phyloP scores from a whole-genome alignment of 2,329 filamentous ascomycete species.

The Aschersonia sp. region DNA sequence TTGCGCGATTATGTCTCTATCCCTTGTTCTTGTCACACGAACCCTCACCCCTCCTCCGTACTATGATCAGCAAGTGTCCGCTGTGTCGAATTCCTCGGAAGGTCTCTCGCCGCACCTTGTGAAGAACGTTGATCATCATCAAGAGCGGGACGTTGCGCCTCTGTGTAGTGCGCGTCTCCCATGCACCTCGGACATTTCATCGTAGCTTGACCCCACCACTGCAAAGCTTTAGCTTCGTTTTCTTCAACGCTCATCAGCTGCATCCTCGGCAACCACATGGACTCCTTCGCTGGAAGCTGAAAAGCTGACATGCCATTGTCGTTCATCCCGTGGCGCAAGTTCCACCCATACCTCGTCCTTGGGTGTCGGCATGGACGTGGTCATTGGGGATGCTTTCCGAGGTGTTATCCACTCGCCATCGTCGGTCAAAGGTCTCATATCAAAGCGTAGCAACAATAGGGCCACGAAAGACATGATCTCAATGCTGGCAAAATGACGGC shows the following conservation, averaged over 20 bases:
- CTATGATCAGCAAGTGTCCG: no score
- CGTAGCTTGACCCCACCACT: no score
- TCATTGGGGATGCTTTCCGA: conserved; percentile 1
- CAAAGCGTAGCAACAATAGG: conserved; percentile 2
- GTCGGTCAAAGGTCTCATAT: background rate
- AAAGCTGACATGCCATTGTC: conserved; percentile 1
- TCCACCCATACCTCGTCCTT: conserved; percentile 1
- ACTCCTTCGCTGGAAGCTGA: background rate
- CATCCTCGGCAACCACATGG: background rate
- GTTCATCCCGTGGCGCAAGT: background rate
- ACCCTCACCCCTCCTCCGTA: no score
- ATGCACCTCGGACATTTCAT: no score
- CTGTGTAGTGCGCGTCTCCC: no score
- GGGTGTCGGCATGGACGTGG: background rate
- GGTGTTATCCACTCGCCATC: conserved; percentile 1
- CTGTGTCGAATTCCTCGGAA: no score
- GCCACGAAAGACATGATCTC: conserved; percentile 1
- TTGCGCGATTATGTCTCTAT: no score
- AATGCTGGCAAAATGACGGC: conserved; percentile 2
- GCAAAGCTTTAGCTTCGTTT: no score
- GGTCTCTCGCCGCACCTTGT: no score
- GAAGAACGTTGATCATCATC: no score
- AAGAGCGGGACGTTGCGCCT: no score
- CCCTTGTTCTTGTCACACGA: no score
- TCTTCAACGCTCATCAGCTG: background rate